phyloP scores from a whole-genome alignment of 2,329 filamentous ascomycete genomes.

The Ceratocystis variospora region DNA sequence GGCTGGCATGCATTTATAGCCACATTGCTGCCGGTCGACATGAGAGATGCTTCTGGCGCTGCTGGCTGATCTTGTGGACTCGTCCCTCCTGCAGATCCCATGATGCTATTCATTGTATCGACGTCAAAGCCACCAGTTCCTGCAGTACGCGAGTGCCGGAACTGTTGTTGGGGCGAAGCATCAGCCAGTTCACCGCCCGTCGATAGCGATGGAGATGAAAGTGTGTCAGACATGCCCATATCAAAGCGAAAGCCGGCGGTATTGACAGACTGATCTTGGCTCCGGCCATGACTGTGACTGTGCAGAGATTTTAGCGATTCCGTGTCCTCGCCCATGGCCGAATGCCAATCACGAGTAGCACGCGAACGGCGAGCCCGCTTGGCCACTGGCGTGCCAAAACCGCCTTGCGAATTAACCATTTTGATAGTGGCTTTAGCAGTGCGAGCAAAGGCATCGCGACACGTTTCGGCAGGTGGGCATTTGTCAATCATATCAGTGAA shows the following conservation, averaged over 20 bases:
- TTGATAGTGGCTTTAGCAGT: conserved; percentile 92
- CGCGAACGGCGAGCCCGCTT: conserved; percentile 23
- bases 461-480: conserved; percentile 87
- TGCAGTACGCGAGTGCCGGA: conserved; percentile 23
- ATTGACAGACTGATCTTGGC: too few species aligned
- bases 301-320: conserved; percentile 20
- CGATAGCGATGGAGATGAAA: conserved; percentile 31
- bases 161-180: conserved; percentile 25
- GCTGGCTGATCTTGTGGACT: background rate
- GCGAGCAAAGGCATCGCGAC: conserved; percentile 83
- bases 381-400: conserved; percentile 45
- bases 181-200: conserved; percentile 28
- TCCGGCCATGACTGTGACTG: background rate
- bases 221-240: conserved; percentile 28
- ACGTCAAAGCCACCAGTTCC: conserved; percentile 4
- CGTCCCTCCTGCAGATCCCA: background rate
- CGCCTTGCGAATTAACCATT: conserved; percentile 80
- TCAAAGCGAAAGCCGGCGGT: conserved; percentile 25
- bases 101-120: background rate
- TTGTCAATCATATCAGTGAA: conserved; percentile 85
- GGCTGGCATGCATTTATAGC: background rate
- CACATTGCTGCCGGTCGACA: background rate
- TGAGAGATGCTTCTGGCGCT: background rate
- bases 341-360: conserved; percentile 25
- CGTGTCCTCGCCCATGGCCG: conserved; percentile 22